Conservation (phyloP, 1,139 yeast genomes). For the Kazachstania sp. region DNA sequence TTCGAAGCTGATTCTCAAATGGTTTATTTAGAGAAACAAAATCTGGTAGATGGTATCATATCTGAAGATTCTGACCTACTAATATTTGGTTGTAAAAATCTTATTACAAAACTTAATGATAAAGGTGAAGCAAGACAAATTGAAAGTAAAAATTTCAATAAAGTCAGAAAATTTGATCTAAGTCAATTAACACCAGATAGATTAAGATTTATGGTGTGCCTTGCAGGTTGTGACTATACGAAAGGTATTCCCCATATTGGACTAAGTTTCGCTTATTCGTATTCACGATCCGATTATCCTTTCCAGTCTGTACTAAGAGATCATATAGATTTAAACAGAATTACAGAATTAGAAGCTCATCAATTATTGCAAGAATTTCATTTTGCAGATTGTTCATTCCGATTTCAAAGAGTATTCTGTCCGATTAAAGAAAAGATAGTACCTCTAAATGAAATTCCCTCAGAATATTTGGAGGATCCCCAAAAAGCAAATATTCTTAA, state of each 20-base stretch:
- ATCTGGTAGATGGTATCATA: slow-evolving; percentile 71
- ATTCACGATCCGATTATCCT: slow-evolving; percentile 41
- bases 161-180: slow-evolving; percentile 36
- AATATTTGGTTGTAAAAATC: slow-evolving; percentile 68
- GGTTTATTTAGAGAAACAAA: slow-evolving; percentile 73
- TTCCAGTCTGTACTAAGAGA: slow-evolving; percentile 46
- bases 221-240: slow-evolving; percentile 93
- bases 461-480: slow-evolving; percentile 14
- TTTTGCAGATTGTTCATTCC: slow-evolving; percentile 71
- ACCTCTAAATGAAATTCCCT: slow-evolving; percentile 52
- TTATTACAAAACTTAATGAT: slow-evolving; percentile 74
- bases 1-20: slow-evolving; percentile 96
- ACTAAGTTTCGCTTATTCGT: slow-evolving; percentile 57
- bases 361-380: slow-evolving; percentile 49
- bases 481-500: slow-evolving; percentile 31
- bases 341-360: slow-evolving; percentile 29
- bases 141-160: slow-evolving; percentile 42
- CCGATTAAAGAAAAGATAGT: slow-evolving; percentile 43
- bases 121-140: slow-evolving; percentile 66
- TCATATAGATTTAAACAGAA: neutral
- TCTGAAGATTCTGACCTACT: slow-evolving; percentile 91
- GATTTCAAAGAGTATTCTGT: slow-evolving; percentile 74
- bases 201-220: slow-evolving; percentile 65
- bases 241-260: slow-evolving; percentile 78
- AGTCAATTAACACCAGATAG: slow-evolving; percentile 45